Evolutionary conservation across 208 protist genomes (phyloP).

Genomic region (Phytomonas francai): DNA sequence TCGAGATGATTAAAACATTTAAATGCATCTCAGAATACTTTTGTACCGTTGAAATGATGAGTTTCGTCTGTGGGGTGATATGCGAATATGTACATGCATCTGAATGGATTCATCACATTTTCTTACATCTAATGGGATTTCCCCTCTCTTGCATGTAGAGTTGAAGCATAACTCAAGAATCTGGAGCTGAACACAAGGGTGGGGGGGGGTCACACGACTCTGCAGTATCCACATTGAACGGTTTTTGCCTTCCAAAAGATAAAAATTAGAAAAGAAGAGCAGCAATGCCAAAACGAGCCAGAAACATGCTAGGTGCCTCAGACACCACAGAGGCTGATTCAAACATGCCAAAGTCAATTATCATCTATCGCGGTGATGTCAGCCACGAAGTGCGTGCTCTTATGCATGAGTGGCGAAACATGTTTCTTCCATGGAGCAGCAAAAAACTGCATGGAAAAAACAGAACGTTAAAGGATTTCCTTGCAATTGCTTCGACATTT

Average conservation of each 20-base stretch:
- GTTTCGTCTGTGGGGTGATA: background rate
- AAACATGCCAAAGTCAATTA: conserved; percentile 84
- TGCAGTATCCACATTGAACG: background rate
- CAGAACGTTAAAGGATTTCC: conserved; percentile 86
- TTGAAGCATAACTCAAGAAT: background rate
- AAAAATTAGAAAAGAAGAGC: background rate
- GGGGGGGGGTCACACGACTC: background rate
- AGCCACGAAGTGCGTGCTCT: conserved; percentile 65
- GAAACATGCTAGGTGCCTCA: conserved; percentile 53
- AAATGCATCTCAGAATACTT: background rate
- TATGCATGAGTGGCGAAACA: conserved; percentile 88
- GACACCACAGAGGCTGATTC: conserved; percentile 87
- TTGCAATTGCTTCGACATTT: conserved; percentile 70
- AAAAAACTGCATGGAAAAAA: conserved; percentile 85
- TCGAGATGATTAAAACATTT: background rate
- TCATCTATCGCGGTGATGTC: conserved; percentile 87
- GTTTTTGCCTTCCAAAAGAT: background rate
- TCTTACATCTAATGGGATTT: background rate
- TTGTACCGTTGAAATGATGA: background rate
- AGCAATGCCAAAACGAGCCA: background rate
- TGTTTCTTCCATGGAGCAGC: conserved; percentile 88
- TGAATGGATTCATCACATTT: background rate
- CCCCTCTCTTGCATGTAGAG: background rate
- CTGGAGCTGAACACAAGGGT: background rate
- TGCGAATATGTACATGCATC: background rate